Conservation (phyloP, 139 green algal genomes). For the Microglena sp. region DNA sequence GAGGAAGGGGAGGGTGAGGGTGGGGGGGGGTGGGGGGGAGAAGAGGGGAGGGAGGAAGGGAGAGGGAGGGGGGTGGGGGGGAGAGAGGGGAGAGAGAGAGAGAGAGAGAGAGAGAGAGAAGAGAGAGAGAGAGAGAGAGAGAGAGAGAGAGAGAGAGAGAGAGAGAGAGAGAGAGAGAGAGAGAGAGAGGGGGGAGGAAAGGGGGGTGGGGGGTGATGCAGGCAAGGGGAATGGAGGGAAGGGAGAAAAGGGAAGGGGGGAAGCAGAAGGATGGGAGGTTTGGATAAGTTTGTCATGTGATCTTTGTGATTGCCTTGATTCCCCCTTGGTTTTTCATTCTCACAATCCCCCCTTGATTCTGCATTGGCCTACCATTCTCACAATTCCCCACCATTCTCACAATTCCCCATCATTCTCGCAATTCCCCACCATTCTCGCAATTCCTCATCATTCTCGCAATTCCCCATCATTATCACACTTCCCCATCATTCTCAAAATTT, state of each 20-base stretch:
- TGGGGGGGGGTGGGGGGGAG: slow-evolving; percentile 4
- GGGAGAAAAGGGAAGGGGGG: neutral
- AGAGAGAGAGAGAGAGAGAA: neutral
- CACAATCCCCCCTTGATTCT: no score
- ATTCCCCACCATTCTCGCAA: no score
- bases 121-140: neutral
- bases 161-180: neutral
- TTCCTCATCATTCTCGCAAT: no score
- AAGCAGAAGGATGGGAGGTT: neutral
- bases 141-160: neutral
- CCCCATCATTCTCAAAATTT: no score
- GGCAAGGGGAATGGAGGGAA: neutral
- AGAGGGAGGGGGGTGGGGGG: neutral
- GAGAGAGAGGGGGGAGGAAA: neutral
- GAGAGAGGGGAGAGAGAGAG: neutral
- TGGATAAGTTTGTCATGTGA: no score
- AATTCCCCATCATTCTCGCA: no score
- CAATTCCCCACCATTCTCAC: no score
- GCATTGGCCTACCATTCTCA: no score
- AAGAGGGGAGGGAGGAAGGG: neutral
- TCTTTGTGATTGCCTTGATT: no score
- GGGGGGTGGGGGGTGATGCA: neutral
- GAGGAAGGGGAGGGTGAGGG: slow-evolving; percentile 40
- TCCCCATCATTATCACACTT: no score
- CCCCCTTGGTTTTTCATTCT: no score